phyloP scores from a whole-genome alignment of 2,329 filamentous ascomycete species.

The Trichoderma sp. region DNA sequence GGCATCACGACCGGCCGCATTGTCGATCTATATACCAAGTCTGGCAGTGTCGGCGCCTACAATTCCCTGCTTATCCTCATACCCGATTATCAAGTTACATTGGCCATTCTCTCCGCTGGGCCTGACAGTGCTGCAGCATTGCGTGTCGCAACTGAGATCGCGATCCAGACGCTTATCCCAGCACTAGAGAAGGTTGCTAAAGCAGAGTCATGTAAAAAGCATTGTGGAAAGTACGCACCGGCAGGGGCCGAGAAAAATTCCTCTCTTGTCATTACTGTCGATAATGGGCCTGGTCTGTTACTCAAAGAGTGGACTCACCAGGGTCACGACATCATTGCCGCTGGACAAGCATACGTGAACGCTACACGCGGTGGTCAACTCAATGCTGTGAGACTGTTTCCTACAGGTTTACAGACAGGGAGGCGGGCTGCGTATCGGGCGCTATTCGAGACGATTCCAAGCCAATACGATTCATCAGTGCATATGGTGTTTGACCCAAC shows the following conservation, averaged over 20 bases:
- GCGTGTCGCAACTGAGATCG: constrained; percentile 2
- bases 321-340: constrained; percentile 10
- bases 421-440: constrained; percentile 4
- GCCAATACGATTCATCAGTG: not conserved
- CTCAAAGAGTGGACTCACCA: constrained; percentile 18
- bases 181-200: constrained; percentile 9
- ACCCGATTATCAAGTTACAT: constrained; percentile 34
- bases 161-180: constrained; percentile 17
- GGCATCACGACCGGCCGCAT: constrained; percentile 30
- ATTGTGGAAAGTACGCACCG: constrained; percentile 15
- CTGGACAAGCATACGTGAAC: constrained; percentile 17
- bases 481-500: constrained; percentile 6
- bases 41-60: constrained; percentile 33
- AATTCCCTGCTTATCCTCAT: constrained; percentile 30
- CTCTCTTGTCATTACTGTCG: constrained; percentile 9
- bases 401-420: not conserved
- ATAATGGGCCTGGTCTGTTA: constrained; percentile 14
- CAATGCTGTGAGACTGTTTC: constrained; percentile 5
- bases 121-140: constrained; percentile 3
- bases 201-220: constrained; percentile 12
- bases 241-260: not conserved
- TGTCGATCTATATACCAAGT: constrained; percentile 35
- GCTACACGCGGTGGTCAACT: constrained; percentile 10
- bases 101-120: constrained; percentile 19
- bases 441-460: not conserved